Conservation (phyloP, 495 filamentous ascomycete genomes). For the Lentithecium fluviatile region DNA sequence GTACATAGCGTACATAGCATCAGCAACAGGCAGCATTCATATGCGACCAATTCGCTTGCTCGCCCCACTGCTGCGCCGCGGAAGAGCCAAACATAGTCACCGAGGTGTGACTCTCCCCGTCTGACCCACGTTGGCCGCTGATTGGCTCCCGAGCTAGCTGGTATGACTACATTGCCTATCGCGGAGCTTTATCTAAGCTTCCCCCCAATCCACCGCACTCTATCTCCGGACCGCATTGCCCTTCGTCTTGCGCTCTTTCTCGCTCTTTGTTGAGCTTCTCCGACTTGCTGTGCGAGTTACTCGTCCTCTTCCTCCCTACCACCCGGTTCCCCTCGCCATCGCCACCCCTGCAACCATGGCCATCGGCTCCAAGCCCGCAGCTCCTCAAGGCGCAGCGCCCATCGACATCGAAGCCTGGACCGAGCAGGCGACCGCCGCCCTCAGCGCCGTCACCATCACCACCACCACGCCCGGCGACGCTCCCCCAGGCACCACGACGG, state of each 20-base stretch:
- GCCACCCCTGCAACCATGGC: slow-evolving; percentile 20
- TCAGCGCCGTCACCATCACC: slow-evolving; percentile 34
- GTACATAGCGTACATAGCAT: no score
- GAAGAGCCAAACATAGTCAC: not conserved
- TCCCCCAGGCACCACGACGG: slow-evolving; percentile 35
- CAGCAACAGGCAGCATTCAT: no score
- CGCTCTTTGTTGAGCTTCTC: not conserved
- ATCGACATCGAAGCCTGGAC: slow-evolving; percentile 41
- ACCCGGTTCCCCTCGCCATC: not conserved
- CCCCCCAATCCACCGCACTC: not conserved
- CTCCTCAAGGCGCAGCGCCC: not conserved
- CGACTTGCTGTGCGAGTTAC: not conserved
- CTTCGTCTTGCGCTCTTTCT: not conserved
- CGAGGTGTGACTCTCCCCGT: slow-evolving; percentile 6
- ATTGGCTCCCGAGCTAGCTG: slow-evolving; percentile 8
- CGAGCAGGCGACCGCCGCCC: slow-evolving; percentile 34
- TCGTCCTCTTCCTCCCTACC: not conserved
- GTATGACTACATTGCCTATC: slow-evolving; percentile 1
- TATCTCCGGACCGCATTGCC: not conserved
- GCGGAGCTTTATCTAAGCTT: slow-evolving; percentile 12
- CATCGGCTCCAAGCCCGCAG: slow-evolving; percentile 22
- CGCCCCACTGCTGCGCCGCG: no score
- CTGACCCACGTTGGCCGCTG: slow-evolving; percentile 8
- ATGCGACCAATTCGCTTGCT: no score
- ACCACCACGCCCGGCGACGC: slow-evolving; percentile 17